These are phyloP conservation scores for Geosmithia morbida DNA, from an alignment of 2,329 filamentous ascomycete genomes.

Conservation along the genomic window DNA sequence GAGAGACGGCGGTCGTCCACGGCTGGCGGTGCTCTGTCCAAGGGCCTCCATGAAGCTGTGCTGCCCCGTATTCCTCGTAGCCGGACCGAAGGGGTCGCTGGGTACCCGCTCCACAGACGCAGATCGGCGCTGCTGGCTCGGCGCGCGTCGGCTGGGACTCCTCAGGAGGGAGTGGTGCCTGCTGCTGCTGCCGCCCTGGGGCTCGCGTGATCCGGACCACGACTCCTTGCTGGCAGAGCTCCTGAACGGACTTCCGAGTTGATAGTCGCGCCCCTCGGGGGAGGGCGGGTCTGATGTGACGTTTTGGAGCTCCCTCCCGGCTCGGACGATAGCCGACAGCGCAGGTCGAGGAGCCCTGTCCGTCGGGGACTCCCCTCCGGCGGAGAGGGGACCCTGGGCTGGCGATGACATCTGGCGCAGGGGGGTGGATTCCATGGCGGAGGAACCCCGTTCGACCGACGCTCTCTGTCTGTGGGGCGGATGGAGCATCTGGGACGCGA, in stretches of 20 bases:
- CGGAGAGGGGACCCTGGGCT: slow-evolving; percentile 16
- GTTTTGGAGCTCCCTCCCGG: slow-evolving; percentile 39
- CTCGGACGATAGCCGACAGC: slow-evolving; percentile 44
- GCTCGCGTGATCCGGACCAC: slow-evolving; percentile 12
- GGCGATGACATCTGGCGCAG: slow-evolving; percentile 22
- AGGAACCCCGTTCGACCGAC: slow-evolving; percentile 1
- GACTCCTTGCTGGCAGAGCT: slow-evolving; percentile 20
- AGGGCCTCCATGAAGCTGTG: slow-evolving; percentile 17
- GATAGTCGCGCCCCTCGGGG: slow-evolving; percentile 32
- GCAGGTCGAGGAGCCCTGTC: slow-evolving; percentile 23
- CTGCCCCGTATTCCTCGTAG: slow-evolving; percentile 12
- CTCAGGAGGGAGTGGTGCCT: neutral
- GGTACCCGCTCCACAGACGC: slow-evolving; percentile 2
- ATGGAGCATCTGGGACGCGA: slow-evolving; percentile 2
- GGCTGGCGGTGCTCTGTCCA: slow-evolving; percentile 8
- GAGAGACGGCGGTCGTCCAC: too few species aligned
- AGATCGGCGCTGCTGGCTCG: slow-evolving; percentile 1
- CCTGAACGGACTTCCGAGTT: slow-evolving; percentile 41
- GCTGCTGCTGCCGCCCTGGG: slow-evolving; percentile 5
- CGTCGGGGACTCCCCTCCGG: slow-evolving; percentile 11
- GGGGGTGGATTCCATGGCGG: slow-evolving; percentile 16
- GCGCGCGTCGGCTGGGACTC: slow-evolving; percentile 9
- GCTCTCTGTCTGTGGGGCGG: neutral
- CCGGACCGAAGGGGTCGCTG: slow-evolving; percentile 14
- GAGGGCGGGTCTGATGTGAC: slow-evolving; percentile 45